A percentile compares a stretch with the other conserved stretches of the same genome.
These are phyloP conservation scores for Lasiodiplodia gonubiensis DNA, from an alignment of 2,329 filamentous ascomycete genomes.

Conservation along the genomic window DNA sequence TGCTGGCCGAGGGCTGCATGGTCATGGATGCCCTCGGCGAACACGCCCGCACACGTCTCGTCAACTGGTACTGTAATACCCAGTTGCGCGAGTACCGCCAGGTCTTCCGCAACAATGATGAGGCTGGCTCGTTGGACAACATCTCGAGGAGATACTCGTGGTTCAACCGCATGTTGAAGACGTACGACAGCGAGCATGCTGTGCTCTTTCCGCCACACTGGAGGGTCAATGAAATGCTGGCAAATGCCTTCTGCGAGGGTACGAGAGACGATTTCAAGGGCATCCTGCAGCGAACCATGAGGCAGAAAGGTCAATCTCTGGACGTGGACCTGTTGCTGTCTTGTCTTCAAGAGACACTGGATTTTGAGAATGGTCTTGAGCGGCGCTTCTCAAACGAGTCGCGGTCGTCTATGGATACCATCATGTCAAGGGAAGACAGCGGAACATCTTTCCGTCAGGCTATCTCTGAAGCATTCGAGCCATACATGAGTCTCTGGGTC, in stretches of 20 bases:
- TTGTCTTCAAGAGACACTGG: constrained; percentile 91
- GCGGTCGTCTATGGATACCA: constrained; percentile 84
- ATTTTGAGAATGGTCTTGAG: constrained; percentile 94
- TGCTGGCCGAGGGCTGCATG: constrained; percentile 83
- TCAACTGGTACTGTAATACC: constrained; percentile 98
- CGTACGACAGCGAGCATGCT: constrained; percentile 91
- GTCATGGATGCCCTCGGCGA: constrained; percentile 97
- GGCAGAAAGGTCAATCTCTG: constrained; percentile 69
- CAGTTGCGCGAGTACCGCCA: constrained; percentile 94
- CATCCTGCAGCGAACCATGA: constrained; percentile 86
- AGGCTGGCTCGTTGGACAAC: constrained; percentile 88
- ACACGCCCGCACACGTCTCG: constrained; percentile 76
- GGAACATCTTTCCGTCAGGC: constrained; percentile 82
- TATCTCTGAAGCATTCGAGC: constrained; percentile 96
- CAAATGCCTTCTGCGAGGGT: constrained; percentile 92
- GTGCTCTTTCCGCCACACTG: constrained; percentile 85
- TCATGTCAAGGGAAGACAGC: constrained; percentile 78
- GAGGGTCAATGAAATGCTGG: constrained; percentile 88
- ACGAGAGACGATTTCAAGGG: constrained; percentile 95
- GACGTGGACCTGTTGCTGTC: constrained; percentile 89
- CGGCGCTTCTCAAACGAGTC: constrained; percentile 76
- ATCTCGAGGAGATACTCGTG: constrained; percentile 93
- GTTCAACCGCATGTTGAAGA: constrained; percentile 95
- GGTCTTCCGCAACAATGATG: constrained; percentile 94
- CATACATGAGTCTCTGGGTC: constrained; percentile 95